phyloP scores from a whole-genome alignment of 1,284 basidiomycete genomes.

The Inonotus obliquus region DNA sequence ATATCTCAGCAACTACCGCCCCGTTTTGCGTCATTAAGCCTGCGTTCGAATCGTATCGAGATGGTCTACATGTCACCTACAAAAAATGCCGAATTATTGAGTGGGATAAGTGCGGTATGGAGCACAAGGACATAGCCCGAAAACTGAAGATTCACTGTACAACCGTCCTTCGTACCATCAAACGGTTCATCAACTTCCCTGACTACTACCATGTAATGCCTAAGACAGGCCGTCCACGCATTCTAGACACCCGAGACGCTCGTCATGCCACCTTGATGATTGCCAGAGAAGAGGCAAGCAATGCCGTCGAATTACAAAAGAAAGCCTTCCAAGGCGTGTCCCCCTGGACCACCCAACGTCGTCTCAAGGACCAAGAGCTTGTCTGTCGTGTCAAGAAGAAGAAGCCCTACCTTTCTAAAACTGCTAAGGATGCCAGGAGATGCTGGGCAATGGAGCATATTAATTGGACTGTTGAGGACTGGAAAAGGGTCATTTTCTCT shows the following conservation, averaged over 20 bases:
- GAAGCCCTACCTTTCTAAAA: constrained; percentile 16
- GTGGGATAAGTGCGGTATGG: not conserved
- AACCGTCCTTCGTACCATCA: not conserved
- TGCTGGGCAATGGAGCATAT: constrained; percentile 17
- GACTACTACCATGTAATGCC: constrained; percentile 11
- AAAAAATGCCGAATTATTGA: constrained; percentile 14
- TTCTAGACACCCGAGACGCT: constrained; percentile 1
- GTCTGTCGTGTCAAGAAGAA: constrained; percentile 2
- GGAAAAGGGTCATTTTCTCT: constrained; percentile 23
- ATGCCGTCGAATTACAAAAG: constrained; percentile 13
- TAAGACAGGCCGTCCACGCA: constrained; percentile 6
- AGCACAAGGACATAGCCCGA: not conserved
- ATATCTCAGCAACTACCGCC: not conserved
- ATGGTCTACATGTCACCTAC: constrained; percentile 13
- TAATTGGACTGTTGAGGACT: constrained; percentile 21
- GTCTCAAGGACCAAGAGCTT: constrained; percentile 10
- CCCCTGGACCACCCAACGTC: constrained; percentile 1
- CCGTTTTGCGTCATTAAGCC: not conserved
- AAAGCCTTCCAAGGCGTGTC: constrained; percentile 8
- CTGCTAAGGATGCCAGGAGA: not conserved
- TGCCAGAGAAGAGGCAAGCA: not conserved
- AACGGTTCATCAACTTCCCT: not conserved
- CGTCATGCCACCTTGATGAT: constrained; percentile 1
- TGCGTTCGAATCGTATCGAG: not conserved
- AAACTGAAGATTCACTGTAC: constrained; percentile 3